Percentiles rank a stretch among this genome's conserved stretches.
Evolutionary conservation across 768 basidiomycete genomes (phyloP).

Genomic region (Clitopilus hobsonii): DNA sequence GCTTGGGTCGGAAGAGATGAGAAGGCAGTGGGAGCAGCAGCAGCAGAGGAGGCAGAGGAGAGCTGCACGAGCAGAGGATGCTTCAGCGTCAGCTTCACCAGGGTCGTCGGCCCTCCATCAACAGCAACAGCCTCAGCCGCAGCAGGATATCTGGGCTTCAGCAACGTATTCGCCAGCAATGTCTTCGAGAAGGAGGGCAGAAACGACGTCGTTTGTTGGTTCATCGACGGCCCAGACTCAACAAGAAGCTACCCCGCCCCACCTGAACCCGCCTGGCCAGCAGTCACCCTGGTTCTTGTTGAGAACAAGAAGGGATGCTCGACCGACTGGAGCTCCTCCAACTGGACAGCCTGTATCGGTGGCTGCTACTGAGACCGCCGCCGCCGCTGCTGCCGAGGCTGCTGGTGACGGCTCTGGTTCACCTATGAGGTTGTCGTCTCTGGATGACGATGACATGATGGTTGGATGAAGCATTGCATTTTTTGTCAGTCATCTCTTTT

Average conservation of each 20-base stretch:
- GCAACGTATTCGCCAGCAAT: background rate
- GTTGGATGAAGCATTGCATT: background rate
- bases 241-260: background rate
- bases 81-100: background rate
- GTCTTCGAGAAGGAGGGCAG: background rate
- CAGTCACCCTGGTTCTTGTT: background rate
- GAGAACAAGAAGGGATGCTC: background rate
- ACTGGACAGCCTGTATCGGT: background rate
- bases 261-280: background rate
- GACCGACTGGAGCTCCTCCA: background rate
- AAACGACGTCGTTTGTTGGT: too few relatives aligned
- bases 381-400: background rate
- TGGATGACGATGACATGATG: background rate
- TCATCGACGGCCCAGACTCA: too few relatives aligned
- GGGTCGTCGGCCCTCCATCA: background rate
- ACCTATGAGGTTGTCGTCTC: background rate
- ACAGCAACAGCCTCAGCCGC: background rate
- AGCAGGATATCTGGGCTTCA: background rate
- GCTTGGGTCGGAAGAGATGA: background rate
- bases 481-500: background rate
- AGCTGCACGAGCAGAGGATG: background rate
- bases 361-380: background rate
- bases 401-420: background rate
- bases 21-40: background rate
- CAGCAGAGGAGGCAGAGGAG: background rate